Conservation (phyloP, 2,329 filamentous ascomycete species). For the Penicillium sp. region DNA sequence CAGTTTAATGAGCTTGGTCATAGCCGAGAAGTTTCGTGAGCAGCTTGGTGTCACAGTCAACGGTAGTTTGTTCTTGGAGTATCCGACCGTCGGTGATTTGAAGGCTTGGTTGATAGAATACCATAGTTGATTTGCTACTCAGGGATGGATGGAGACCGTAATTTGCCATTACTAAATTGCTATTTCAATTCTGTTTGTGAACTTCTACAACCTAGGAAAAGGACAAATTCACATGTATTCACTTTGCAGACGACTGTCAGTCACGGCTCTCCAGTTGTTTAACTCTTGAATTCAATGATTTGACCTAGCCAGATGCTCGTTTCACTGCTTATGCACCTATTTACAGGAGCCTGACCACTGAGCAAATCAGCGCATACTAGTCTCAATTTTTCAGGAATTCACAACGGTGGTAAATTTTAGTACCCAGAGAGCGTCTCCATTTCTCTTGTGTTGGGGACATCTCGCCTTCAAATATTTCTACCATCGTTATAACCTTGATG, state of each 20-base stretch:
- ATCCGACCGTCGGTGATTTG: conserved; percentile 7
- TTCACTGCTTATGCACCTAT: no score
- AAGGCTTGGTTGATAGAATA: not conserved
- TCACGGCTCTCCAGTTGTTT: no score
- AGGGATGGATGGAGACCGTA: no score
- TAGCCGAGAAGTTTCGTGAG: conserved; percentile 34
- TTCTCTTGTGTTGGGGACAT: not conserved
- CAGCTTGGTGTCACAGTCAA: not conserved
- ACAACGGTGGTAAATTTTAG: not conserved
- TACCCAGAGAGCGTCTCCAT: not conserved
- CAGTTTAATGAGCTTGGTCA: conserved; percentile 38
- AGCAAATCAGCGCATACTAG: conserved; percentile 2
- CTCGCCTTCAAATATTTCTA: not conserved
- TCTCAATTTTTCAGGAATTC: not conserved
- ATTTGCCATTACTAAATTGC: no score
- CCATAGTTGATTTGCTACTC: not conserved
- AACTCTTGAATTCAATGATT: no score
- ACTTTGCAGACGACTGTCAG: no score
- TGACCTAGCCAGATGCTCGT: no score
- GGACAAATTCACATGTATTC: no score
- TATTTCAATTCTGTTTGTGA: no score
- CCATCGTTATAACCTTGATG: not conserved
- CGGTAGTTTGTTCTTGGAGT: conserved; percentile 8
- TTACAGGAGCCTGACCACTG: no score
- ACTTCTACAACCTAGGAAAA: no score